Evolutionary conservation across 2,329 filamentous ascomycete species (phyloP).

Genomic region (Aphanocladium album): DNA sequence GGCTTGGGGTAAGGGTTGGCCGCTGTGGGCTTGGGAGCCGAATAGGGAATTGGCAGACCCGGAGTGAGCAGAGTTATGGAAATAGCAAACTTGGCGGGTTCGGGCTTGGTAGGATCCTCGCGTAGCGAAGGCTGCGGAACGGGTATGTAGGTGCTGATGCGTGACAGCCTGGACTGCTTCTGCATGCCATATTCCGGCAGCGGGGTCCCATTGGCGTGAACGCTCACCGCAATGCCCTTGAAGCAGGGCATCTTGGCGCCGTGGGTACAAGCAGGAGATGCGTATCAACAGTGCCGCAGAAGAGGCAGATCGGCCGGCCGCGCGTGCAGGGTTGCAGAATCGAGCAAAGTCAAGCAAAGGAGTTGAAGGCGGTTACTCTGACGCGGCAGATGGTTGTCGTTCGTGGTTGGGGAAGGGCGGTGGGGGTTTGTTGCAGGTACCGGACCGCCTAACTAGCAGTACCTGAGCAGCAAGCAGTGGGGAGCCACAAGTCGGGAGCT

Average conservation of each 20-base stretch:
- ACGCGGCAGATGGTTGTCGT: background rate
- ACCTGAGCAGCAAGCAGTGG: background rate
- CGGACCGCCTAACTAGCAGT: background rate
- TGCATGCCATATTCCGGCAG: constrained; percentile 92
- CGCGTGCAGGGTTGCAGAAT: background rate
- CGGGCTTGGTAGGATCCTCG: constrained; percentile 63
- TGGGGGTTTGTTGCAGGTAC: constrained; percentile 5
- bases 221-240: constrained; percentile 97
- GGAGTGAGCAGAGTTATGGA: constrained; percentile 94
- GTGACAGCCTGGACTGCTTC: constrained; percentile 82
- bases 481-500: background rate
- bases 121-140: constrained; percentile 79
- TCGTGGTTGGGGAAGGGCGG: constrained; percentile 14
- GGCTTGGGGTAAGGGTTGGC: constrained; percentile 76
- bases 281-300: background rate
- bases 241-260: constrained; percentile 77
- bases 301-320: background rate
- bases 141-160: constrained; percentile 96
- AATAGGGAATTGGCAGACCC: constrained; percentile 85
- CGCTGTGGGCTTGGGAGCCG: constrained; percentile 72
- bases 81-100: constrained; percentile 95
- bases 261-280: background rate
- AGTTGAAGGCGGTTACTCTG: background rate
- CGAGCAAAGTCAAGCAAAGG: constrained; percentile 3
- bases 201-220: constrained; percentile 76